A percentile compares a stretch with the other conserved stretches of the same genome.
Evolutionary conservation across 2,329 filamentous ascomycete species (phyloP).

Genomic region (Xylogone sp.): DNA sequence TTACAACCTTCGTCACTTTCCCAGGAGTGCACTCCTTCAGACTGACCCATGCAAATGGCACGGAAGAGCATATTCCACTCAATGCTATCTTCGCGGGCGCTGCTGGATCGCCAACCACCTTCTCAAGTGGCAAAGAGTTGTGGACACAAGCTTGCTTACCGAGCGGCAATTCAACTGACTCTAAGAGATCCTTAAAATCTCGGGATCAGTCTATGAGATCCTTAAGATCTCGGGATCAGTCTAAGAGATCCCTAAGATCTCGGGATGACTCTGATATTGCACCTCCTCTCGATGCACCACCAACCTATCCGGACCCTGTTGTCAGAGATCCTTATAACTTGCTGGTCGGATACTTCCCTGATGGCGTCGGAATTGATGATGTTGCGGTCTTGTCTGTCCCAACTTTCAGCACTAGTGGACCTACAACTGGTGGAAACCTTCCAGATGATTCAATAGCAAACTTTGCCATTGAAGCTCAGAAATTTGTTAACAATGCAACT

Average conservation of each 20-base stretch:
- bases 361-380: neutral
- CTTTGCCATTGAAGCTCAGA: neutral
- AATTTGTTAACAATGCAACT: constrained; percentile 20
- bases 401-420: neutral
- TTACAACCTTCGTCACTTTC: neutral
- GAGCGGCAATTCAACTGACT: neutral
- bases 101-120: neutral
- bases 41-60: neutral
- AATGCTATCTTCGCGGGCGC: neutral
- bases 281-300: neutral
- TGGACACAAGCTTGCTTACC: neutral
- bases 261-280: too few species aligned
- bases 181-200: too few species aligned
- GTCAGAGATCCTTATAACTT: neutral
- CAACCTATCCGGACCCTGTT: neutral
- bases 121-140: neutral
- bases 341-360: neutral
- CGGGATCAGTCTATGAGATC: too few species aligned
- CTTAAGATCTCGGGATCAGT: too few species aligned
- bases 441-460: neutral
- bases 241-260: too few species aligned
- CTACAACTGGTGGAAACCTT: neutral
- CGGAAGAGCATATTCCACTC: neutral
- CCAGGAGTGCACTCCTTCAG: neutral
- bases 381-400: neutral